A percentile compares a stretch with the other conserved stretches of the same genome.
These are phyloP conservation scores for Bretziella fagacearum DNA, from an alignment of 2,329 filamentous ascomycete species.

Conservation along the genomic window DNA sequence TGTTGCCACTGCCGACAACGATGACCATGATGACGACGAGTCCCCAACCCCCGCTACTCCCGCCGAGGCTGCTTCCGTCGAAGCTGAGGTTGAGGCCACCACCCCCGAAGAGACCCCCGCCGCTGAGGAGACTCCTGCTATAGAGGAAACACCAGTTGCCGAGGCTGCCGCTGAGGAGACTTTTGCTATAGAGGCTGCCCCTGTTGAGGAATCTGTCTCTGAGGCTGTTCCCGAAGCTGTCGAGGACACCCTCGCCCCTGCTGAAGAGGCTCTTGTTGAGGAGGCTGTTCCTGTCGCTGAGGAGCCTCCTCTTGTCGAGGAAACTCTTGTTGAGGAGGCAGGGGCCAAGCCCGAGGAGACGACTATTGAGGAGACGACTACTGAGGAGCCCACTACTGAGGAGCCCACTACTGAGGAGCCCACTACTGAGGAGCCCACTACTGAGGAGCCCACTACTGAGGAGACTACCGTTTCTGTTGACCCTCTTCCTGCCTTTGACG, in stretches of 20 bases:
- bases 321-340: neutral
- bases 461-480: slow-evolving; percentile 34
- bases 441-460: slow-evolving; percentile 7
- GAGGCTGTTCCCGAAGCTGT: slow-evolving; percentile 2
- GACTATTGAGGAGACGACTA: neutral
- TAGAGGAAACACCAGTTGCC: slow-evolving; percentile 55
- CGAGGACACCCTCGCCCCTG: neutral
- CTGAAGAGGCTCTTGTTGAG: slow-evolving; percentile 3
- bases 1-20: slow-evolving; percentile 1
- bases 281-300: neutral
- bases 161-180: slow-evolving; percentile 21
- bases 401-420: slow-evolving; percentile 22
- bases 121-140: slow-evolving; percentile 19
- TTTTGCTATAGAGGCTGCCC: neutral
- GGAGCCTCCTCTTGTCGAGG: slow-evolving; percentile 6
- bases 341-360: neutral
- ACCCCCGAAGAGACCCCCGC: slow-evolving; percentile 28
- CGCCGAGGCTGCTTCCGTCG: slow-evolving; percentile 31
- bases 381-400: neutral
- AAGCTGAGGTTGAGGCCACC: slow-evolving; percentile 46
- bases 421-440: slow-evolving; percentile 43
- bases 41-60: slow-evolving; percentile 10
- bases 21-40: slow-evolving; percentile 13
- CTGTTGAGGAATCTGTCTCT: slow-evolving; percentile 5
- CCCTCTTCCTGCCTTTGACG: slow-evolving; percentile 44